Conservation (phyloP, 495 filamentous ascomycete species). For the Penicillium psychrofluorescens region DNA sequence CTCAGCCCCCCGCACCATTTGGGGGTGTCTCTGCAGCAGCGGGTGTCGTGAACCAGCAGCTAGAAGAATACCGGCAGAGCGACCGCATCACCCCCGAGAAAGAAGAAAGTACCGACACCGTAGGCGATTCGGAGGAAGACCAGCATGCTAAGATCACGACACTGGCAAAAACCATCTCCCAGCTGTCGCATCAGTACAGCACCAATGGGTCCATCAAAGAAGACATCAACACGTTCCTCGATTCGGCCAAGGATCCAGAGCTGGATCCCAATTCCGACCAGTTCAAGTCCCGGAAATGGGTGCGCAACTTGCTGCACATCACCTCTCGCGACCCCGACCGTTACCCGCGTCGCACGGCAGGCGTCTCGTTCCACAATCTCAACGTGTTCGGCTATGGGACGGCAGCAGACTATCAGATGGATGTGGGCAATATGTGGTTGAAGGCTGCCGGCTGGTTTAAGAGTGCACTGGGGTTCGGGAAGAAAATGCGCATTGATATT, state of each 20-base stretch:
- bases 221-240: constrained; percentile 38
- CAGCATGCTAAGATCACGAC: constrained; percentile 25
- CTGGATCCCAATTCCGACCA: constrained; percentile 33
- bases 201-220: constrained; percentile 9
- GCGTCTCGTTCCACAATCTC: constrained; percentile 50
- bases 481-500: constrained; percentile 61
- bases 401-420: constrained; percentile 69
- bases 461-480: constrained; percentile 39
- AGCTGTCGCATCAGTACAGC: constrained; percentile 25
- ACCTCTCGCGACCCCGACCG: constrained; percentile 33
- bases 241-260: constrained; percentile 29
- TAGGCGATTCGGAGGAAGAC: constrained; percentile 13
- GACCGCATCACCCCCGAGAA: background rate
- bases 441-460: constrained; percentile 39
- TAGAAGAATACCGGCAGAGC: constrained; percentile 1
- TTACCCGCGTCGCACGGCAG: constrained; percentile 35
- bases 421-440: constrained; percentile 57
- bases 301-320: constrained; percentile 34
- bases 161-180: constrained; percentile 34
- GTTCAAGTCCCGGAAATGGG: constrained; percentile 43
- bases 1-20: constrained; percentile 15
- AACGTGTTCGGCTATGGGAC: constrained; percentile 68
- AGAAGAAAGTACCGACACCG: constrained; percentile 10
- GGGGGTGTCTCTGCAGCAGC: constrained; percentile 9
- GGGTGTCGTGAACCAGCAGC: constrained; percentile 2